A percentile compares a stretch with the other conserved stretches of the same genome.
These are phyloP conservation scores for Vigna unguiculata DNA, from an alignment of 306 rosid species.

Conservation along the genomic window DNA sequence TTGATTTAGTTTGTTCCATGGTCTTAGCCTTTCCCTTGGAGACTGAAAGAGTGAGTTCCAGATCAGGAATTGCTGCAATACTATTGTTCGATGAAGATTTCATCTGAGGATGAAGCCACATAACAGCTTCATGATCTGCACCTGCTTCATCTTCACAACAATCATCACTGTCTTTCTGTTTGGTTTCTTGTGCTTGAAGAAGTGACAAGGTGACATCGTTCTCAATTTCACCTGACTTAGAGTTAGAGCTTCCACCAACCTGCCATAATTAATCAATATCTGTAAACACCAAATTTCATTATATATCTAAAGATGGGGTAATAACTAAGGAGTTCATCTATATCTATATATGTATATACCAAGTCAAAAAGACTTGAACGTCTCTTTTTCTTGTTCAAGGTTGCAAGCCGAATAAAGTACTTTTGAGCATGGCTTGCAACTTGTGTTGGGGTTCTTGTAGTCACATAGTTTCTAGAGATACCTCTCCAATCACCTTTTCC, in stretches of 20 bases:
- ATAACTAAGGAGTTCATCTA: neutral
- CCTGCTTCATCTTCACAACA: conserved; percentile 18
- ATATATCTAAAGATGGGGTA: no score
- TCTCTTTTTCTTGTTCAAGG: conserved; percentile 65
- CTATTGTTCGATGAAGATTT: neutral
- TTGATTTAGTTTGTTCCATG: conserved; percentile 55
- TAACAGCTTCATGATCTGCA: neutral
- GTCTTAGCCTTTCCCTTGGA: conserved; percentile 41
- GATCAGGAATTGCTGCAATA: conserved; percentile 45
- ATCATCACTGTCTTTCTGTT: conserved; percentile 38
- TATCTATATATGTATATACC: conserved; percentile 41
- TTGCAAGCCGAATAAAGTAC: conserved; percentile 71
- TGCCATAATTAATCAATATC: conserved; percentile 27
- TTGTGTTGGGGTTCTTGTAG: conserved; percentile 92
- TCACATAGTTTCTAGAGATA: conserved; percentile 76
- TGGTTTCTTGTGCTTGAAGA: conserved; percentile 39
- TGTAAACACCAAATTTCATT: no score
- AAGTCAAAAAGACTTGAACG: conserved; percentile 91
- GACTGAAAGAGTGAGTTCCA: conserved; percentile 80
- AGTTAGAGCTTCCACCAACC: conserved; percentile 52
- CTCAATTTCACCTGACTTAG: conserved; percentile 37
- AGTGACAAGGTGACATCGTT: conserved; percentile 43
- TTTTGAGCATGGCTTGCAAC: conserved; percentile 99
- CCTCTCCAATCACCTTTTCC: conserved; percentile 99
- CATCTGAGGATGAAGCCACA: conserved; percentile 1